phyloP scores from a whole-genome alignment of 768 basidiomycete genomes.

The Amanita polypyramis region DNA sequence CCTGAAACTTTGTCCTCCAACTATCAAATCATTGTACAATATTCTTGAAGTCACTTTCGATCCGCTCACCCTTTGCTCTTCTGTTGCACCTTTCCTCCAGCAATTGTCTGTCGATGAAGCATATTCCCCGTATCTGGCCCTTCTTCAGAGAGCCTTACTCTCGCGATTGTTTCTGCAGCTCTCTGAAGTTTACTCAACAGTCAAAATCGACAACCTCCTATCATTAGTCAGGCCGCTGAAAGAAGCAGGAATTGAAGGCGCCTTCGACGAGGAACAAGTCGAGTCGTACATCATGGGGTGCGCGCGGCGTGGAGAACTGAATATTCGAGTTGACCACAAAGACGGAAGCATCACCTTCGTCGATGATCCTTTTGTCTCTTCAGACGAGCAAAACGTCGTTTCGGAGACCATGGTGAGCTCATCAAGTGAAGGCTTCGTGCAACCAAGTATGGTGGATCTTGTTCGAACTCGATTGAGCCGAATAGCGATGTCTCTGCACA shows the following conservation, averaged over 20 bases:
- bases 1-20: conserved; percentile 64
- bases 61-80: conserved; percentile 73
- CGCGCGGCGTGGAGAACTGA: conserved; percentile 77
- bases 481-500: conserved; percentile 65
- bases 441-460: conserved; percentile 62
- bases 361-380: conserved; percentile 57
- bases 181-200: conserved; percentile 83
- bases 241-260: conserved; percentile 37
- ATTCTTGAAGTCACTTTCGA: conserved; percentile 91
- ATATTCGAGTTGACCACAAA: conserved; percentile 82
- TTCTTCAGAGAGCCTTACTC: conserved; percentile 84
- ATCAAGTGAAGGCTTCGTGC: conserved; percentile 35
- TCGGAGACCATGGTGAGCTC: conserved; percentile 16
- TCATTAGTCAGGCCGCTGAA: conserved; percentile 70
- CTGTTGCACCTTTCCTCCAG: conserved; percentile 70
- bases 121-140: conserved; percentile 78
- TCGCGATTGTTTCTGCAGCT: conserved; percentile 87
- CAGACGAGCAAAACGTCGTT: conserved; percentile 25
- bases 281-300: conserved; percentile 94
- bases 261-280: conserved; percentile 65
- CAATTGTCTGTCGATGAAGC: conserved; percentile 42
- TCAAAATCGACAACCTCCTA: conserved; percentile 70
- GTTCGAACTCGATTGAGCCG: conserved; percentile 70
- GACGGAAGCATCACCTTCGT: conserved; percentile 77
- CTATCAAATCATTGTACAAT: conserved; percentile 72